These are phyloP conservation scores for Fallopia convolvulus DNA, from an alignment of 148 eudicot genomes.

Conservation along the genomic window DNA sequence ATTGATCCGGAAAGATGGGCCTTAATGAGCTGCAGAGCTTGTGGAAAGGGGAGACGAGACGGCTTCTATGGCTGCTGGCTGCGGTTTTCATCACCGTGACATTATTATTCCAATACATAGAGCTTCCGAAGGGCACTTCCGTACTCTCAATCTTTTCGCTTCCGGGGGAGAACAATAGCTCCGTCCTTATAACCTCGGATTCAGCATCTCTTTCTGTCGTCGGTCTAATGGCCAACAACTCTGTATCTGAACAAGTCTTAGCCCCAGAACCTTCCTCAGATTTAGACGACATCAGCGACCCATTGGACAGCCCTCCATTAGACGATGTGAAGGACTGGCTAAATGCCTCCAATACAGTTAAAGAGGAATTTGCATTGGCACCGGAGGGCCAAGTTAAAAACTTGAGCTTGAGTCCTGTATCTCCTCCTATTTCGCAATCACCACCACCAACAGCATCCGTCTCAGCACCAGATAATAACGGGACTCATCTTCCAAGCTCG, in stretches of 20 bases:
- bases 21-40: conserved; percentile 3
- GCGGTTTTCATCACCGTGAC: neutral
- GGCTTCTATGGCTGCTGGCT: conserved; percentile 8
- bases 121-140: neutral
- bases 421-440: neutral
- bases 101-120: neutral
- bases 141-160: conserved; percentile 1
- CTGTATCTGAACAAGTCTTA: neutral
- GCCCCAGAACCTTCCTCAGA: neutral
- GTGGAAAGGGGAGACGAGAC: conserved; percentile 9
- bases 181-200: neutral
- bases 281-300: neutral
- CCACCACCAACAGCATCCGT: neutral
- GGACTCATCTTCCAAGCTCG: neutral
- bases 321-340: neutral
- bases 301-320: neutral
- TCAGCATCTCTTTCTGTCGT: neutral
- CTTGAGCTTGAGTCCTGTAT: neutral
- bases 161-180: neutral
- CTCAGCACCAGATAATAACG: neutral
- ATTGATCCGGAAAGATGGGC: neutral
- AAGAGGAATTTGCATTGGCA: neutral
- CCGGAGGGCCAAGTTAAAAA: neutral
- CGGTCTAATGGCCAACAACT: neutral
- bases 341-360: neutral